Evolutionary conservation across 2,329 filamentous ascomycete genomes (phyloP), one percentile per base, ranked within the genome.

Genomic region (Talaromyces marneffei): DNA sequence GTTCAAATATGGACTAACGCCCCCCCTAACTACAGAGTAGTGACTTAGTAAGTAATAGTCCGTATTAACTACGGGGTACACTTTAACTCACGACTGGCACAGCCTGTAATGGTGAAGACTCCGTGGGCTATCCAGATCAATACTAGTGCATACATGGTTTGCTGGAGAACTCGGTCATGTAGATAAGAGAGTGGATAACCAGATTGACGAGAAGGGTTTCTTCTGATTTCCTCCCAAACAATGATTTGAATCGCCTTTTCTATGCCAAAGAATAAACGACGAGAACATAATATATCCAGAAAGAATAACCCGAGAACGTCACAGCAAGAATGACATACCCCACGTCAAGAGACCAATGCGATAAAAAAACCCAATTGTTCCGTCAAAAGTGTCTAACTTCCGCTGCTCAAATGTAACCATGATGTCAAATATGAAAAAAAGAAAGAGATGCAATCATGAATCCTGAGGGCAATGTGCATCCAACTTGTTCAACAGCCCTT

Each of bases 401-500:
- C 23, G 20, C 18, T 20, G 7, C 29, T 35, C 29, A 2, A 14
- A 23, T 16, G n/a, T 31, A 14, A 18, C 2, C n/a, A 50, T 31
- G n/a, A 31, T 20, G 31, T 31, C 25, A 2, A 20, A 35, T 18
- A 29, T 6, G n/a, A 10, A 27, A 55, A 27, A 55, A 18, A 40
- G 20, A 18, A 29, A 55, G 33, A 20, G 3, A 40, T 27, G 25
- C 7, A 40, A 55, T 25, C 20, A 55, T 55, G 23, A n/a, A 39
- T 14, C 27, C 25, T 42, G 16, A 20, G 59, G 67, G 63, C 66
- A 42, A 67, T n/a, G 68, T 57, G 68, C 65, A 65, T 80, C 78
- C 61, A 80, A 62, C 52, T 66, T 66, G 48, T 67, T 72, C 57
- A 79, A 67, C n/a, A 70, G 65, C 18, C 65, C 67, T 65, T 80